phyloP scores from a whole-genome alignment of 495 filamentous ascomycete genomes.

The Tuber magnatum region DNA sequence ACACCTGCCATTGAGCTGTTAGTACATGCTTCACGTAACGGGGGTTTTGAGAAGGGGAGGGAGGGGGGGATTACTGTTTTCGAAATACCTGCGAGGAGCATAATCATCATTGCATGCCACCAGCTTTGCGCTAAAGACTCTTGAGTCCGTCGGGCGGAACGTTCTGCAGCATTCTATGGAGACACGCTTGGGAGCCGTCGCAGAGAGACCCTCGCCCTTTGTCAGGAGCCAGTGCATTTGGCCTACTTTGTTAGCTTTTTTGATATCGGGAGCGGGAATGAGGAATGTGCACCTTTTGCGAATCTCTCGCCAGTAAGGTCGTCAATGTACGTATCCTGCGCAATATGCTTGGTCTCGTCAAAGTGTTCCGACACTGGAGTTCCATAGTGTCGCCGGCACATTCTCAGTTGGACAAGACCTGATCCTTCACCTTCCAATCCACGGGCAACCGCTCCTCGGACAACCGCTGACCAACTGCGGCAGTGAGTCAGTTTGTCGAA shows the following conservation, averaged over 20 bases:
- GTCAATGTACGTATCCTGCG: not conserved
- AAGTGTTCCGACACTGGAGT: not conserved
- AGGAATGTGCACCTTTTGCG: constrained; percentile 12
- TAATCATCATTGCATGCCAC: not conserved
- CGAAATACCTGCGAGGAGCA: constrained; percentile 2
- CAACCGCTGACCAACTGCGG: constrained; percentile 31
- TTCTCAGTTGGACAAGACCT: constrained; percentile 29
- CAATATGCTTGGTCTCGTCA: not conserved
- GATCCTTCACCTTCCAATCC: constrained; percentile 25
- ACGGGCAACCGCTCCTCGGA: constrained; percentile 34
- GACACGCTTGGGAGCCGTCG: constrained; percentile 9
- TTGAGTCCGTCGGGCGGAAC: not conserved
- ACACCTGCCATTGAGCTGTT: not conserved
- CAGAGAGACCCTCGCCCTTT: constrained; percentile 21
- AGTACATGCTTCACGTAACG: not conserved
- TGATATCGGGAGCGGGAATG: constrained; percentile 7
- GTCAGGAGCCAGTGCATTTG: constrained; percentile 31
- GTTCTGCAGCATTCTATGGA: not conserved
- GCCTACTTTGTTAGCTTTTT: constrained; percentile 4
- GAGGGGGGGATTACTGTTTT: not conserved
- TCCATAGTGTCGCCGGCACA: constrained; percentile 31
- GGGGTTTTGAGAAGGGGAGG: not conserved
- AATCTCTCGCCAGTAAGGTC: constrained; percentile 10
- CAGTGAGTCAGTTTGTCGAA: not conserved
- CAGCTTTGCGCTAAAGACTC: constrained; percentile 10